Evolutionary conservation across 202 grass and related monocot genomes (phyloP).

Genomic region (Digitaria exilis): DNA sequence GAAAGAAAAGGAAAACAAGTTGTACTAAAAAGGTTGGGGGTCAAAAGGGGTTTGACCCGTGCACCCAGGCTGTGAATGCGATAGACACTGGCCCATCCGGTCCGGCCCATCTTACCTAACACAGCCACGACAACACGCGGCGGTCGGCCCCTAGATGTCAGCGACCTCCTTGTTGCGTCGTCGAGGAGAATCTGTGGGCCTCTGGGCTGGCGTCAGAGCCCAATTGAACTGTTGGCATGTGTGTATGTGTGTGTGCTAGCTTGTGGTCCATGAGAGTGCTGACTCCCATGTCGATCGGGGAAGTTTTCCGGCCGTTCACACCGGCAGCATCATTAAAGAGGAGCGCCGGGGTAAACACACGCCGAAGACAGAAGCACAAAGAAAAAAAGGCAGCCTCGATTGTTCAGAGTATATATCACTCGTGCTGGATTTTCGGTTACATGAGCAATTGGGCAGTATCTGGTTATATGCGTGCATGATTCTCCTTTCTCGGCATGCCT

Average conservation of each 20-base stretch:
- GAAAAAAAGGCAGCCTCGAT: constrained; percentile 10
- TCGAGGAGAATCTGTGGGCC: background rate
- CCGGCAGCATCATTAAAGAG: background rate
- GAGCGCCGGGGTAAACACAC: background rate
- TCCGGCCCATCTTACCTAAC: constrained; percentile 47
- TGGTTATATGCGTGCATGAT: background rate
- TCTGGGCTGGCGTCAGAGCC: constrained; percentile 38
- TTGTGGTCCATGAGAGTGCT: constrained; percentile 28
- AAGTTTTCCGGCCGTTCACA: constrained; percentile 40
- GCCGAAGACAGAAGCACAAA: background rate
- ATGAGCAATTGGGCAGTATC: background rate
- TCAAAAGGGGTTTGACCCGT: constrained; percentile 48
- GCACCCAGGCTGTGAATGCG: constrained; percentile 53
- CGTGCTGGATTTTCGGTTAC: background rate
- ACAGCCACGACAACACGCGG: background rate
- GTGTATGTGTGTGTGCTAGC: background rate
- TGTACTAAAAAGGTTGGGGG: background rate
- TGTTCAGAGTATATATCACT: background rate
- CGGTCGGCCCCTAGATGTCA: background rate
- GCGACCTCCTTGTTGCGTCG: background rate
- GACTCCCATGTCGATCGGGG: background rate
- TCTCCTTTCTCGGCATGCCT: background rate
- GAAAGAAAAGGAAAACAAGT: background rate
- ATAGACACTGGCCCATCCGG: constrained; percentile 47
- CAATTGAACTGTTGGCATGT: constrained; percentile 35